Percentiles rank a stretch among this genome's conserved stretches.
phyloP scores from a whole-genome alignment of 2,329 filamentous ascomycete species.

The Ceratocystis papillata region DNA sequence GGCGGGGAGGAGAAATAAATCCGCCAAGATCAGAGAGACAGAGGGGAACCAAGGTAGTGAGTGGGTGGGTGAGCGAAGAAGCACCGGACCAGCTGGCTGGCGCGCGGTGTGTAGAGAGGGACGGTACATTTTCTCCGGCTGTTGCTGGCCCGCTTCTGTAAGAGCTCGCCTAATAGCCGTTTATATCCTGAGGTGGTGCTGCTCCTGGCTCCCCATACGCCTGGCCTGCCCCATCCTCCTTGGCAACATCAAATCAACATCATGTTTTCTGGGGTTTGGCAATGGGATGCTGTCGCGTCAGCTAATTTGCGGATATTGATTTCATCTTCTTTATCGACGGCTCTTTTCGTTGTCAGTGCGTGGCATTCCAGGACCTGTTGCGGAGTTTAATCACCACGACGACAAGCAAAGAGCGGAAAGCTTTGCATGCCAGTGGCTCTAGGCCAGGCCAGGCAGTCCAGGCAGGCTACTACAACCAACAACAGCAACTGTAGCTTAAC shows the following conservation, averaged over 20 bases:
- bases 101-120: too few species aligned
- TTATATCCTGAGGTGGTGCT: too few species aligned
- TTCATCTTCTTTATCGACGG: not conserved
- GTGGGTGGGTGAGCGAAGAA: not conserved
- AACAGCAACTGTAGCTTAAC: not conserved
- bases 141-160: too few species aligned
- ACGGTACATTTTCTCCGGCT: too few species aligned
- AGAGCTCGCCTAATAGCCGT: too few species aligned
- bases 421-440: too few species aligned
- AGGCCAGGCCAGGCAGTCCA: not conserved
- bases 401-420: not conserved
- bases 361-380: not conserved
- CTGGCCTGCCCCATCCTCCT: not conserved
- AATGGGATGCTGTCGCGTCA: not conserved
- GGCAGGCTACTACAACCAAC: not conserved
- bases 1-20: constrained; percentile 9
- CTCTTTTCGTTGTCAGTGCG: not conserved
- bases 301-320: not conserved
- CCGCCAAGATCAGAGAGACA: not conserved
- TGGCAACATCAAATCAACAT: not conserved
- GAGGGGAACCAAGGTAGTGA: not conserved
- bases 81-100: not conserved
- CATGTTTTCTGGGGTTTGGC: not conserved
- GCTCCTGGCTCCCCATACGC: too few species aligned
- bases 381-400: not conserved